phyloP scores from a whole-genome alignment of 2,329 filamentous ascomycete genomes.

The Emergomyces orientalis region DNA sequence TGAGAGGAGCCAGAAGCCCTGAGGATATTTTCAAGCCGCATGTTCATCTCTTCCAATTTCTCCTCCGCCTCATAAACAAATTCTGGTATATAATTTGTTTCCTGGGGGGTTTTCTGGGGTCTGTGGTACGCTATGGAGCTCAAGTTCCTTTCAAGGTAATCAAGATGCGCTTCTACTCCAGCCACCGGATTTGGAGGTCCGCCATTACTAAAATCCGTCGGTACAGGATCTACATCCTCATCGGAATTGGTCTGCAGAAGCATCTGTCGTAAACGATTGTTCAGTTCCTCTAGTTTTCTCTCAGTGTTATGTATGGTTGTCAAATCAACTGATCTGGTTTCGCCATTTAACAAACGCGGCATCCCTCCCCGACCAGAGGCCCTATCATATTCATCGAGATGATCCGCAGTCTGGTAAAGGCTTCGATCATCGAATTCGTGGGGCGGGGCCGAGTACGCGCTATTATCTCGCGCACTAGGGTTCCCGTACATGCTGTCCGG shows the following conservation, averaged over 20 bases:
- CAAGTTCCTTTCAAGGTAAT: slow-evolving; percentile 61
- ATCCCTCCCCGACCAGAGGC: slow-evolving; percentile 19
- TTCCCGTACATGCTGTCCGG: slow-evolving; percentile 65
- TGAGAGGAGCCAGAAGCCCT: slow-evolving; percentile 35
- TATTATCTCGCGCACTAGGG: slow-evolving; percentile 7
- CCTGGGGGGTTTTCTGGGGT: slow-evolving; percentile 20
- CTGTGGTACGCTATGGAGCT: slow-evolving; percentile 49
- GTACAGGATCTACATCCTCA: slow-evolving; percentile 30
- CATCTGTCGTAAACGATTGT: slow-evolving; percentile 55
- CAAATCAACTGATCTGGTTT: slow-evolving; percentile 19
- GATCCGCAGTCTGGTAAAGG: slow-evolving; percentile 61
- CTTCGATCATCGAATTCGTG: slow-evolving; percentile 68
- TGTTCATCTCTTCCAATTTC: slow-evolving; percentile 55
- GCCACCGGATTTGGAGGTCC: slow-evolving; percentile 22
- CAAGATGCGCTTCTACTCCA: slow-evolving; percentile 49
- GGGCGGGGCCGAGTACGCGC: slow-evolving; percentile 24
- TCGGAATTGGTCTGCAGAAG: slow-evolving; percentile 43
- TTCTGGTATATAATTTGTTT: slow-evolving; percentile 14
- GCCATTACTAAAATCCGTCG: slow-evolving; percentile 24
- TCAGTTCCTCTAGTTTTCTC: slow-evolving; percentile 57
- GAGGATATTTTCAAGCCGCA: slow-evolving; percentile 53
- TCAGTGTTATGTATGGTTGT: slow-evolving; percentile 54
- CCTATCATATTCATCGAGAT: slow-evolving; percentile 44
- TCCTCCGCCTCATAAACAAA: slow-evolving; percentile 40
- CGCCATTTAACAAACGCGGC: slow-evolving; percentile 1